Evolutionary conservation across 1,139 yeast genomes (phyloP).

Genomic region (Kodamaea plutei): DNA sequence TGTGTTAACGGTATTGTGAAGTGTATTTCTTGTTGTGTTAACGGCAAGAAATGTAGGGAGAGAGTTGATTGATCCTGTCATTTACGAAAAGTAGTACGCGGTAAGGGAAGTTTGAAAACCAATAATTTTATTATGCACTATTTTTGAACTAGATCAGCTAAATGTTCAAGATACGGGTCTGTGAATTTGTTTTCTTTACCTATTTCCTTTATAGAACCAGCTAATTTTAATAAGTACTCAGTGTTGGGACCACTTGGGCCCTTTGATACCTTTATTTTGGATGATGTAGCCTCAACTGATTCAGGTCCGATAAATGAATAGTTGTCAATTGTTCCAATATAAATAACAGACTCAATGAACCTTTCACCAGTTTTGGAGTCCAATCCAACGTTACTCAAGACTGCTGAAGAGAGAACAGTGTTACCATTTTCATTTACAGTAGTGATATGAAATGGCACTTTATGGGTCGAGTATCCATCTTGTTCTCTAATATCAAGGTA

Average conservation of each 20-base stretch:
- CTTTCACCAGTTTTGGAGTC: constrained; percentile 34
- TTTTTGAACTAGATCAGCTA: constrained; percentile 14
- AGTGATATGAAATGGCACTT: constrained; percentile 58
- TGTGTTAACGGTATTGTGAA: background rate
- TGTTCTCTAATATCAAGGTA: constrained; percentile 82
- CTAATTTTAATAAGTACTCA: constrained; percentile 61
- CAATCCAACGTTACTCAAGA: constrained; percentile 11
- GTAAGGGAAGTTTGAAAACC: too few species aligned
- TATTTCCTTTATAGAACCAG: too few species aligned
- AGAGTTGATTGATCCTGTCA: too few species aligned
- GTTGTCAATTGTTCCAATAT: constrained; percentile 80
- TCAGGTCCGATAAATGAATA: constrained; percentile 87
- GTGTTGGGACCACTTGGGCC: constrained; percentile 84
- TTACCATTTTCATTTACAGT: constrained; percentile 20
- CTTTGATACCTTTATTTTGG: constrained; percentile 45
- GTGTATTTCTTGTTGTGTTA: background rate
- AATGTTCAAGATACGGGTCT: constrained; percentile 40
- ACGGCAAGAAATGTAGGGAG: too few species aligned
- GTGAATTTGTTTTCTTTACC: too few species aligned
- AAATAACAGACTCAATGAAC: constrained; percentile 61
- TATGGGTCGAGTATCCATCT: constrained; percentile 76
- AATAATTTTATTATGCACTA: too few species aligned
- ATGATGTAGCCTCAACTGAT: constrained; percentile 51
- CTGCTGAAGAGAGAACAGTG: constrained; percentile 5
- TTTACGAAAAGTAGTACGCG: too few species aligned